Conservation (phyloP, 176 grass and related monocot species). For the Coix lacrymajobi region DNA sequence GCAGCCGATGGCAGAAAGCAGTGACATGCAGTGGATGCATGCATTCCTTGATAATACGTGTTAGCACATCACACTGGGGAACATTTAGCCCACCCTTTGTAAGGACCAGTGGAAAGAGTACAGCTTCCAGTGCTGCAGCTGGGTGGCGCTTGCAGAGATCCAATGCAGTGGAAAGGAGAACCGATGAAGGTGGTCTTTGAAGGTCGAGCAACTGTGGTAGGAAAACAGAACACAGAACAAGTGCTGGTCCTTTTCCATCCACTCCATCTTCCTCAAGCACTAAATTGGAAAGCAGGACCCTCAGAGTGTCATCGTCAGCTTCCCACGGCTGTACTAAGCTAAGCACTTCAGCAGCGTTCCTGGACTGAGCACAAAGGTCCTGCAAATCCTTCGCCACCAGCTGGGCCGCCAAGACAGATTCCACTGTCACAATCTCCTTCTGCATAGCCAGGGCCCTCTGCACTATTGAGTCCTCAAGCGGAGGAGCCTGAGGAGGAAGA, state of each 20-base stretch:
- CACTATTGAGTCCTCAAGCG: slow-evolving; percentile 16
- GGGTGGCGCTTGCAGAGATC: slow-evolving; percentile 71
- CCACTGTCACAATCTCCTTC: slow-evolving; percentile 27
- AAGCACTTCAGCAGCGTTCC: slow-evolving; percentile 47
- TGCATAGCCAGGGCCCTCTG: slow-evolving; percentile 29
- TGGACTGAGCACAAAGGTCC: slow-evolving; percentile 48
- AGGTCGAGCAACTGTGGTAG: slow-evolving; percentile 60
- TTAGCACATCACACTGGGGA: slow-evolving; percentile 55
- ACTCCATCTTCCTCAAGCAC: slow-evolving; percentile 22
- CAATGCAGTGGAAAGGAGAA: slow-evolving; percentile 49
- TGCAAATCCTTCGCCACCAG: slow-evolving; percentile 37
- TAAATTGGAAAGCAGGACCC: slow-evolving; percentile 51
- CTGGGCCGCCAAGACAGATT: slow-evolving; percentile 42
- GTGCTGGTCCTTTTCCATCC: slow-evolving; percentile 22
- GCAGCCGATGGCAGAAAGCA: slow-evolving; percentile 66
- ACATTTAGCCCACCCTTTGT: slow-evolving; percentile 52
- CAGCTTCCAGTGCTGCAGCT: slow-evolving; percentile 48
- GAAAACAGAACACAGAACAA: slow-evolving; percentile 64
- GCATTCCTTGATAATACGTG: slow-evolving; percentile 63
- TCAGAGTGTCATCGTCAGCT: slow-evolving; percentile 50
- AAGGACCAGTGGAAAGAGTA: slow-evolving; percentile 69
- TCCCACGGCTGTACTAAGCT: slow-evolving; percentile 68
- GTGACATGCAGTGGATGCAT: slow-evolving; percentile 73
- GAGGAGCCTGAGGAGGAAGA: background rate
- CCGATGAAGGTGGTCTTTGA: slow-evolving; percentile 50